Percentiles rank a stretch among this genome's conserved stretches.
These are phyloP conservation scores for Yamadazyma takamatsuzukensis DNA, from an alignment of 805 yeast genomes.

Conservation along the genomic window DNA sequence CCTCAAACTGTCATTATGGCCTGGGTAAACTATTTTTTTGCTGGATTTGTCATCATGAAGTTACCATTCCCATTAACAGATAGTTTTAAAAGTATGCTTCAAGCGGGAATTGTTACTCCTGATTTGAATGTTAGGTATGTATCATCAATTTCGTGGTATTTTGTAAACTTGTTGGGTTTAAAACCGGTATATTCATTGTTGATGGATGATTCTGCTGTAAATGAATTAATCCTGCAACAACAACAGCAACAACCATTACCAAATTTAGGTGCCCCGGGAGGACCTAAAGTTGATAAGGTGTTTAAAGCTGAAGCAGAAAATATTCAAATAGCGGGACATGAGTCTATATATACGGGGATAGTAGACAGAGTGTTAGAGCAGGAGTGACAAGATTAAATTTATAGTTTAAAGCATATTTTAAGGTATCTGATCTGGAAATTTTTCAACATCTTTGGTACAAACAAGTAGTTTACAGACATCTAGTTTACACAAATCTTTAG, in stretches of 20 bases:
- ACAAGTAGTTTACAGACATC: too few relatives aligned
- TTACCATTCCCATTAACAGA: slow-evolving; percentile 90
- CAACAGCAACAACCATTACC: slow-evolving; percentile 40
- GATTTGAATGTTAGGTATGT: slow-evolving; percentile 92
- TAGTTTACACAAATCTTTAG: too few relatives aligned
- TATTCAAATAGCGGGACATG: slow-evolving; percentile 57
- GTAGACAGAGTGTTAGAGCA: slow-evolving; percentile 48
- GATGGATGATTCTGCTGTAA: slow-evolving; percentile 51
- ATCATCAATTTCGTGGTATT: slow-evolving; percentile 92
- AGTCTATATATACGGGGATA: slow-evolving; percentile 50
- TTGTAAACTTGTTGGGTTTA: slow-evolving; percentile 81
- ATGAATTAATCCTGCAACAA: slow-evolving; percentile 41
- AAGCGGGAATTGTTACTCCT: slow-evolving; percentile 77
- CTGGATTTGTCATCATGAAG: slow-evolving; percentile 76
- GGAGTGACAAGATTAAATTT: too few relatives aligned
- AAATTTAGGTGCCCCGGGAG: slow-evolving; percentile 50
- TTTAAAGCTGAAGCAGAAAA: slow-evolving; percentile 73
- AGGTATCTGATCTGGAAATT: too few relatives aligned
- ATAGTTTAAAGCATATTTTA: too few relatives aligned
- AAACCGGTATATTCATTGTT: slow-evolving; percentile 72
- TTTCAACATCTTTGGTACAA: too few relatives aligned
- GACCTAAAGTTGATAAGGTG: slow-evolving; percentile 58
- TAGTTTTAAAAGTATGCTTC: slow-evolving; percentile 89
- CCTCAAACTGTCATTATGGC: slow-evolving; percentile 95
- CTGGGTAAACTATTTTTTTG: slow-evolving; percentile 92